These are phyloP conservation scores for Fraxinus velutina DNA, from an alignment of 305 asterid genomes.

Conservation along the genomic window DNA sequence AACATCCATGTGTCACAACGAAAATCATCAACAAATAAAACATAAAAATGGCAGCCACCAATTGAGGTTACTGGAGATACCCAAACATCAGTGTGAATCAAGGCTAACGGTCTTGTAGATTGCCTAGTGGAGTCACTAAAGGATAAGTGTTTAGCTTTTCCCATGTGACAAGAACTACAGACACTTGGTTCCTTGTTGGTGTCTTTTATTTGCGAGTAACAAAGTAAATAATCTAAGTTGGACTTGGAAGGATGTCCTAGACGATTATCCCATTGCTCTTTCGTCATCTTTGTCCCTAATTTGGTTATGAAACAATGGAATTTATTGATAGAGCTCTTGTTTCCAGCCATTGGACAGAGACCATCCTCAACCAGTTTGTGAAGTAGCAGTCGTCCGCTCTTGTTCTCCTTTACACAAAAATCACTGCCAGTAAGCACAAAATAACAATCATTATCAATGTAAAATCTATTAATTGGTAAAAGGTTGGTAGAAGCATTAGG, in stretches of 20 bases:
- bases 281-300: neutral
- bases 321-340: constrained; percentile 8
- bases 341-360: neutral
- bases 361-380: neutral
- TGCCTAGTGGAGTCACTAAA: neutral
- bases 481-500: too few species aligned
- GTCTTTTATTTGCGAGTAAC: neutral
- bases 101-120: neutral
- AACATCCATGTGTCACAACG: neutral
- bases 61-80: neutral
- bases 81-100: neutral
- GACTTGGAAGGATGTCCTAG: neutral
- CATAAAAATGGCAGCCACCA: neutral
- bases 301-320: neutral
- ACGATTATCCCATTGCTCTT: neutral
- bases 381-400: neutral
- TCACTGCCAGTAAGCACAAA: neutral
- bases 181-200: neutral
- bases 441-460: neutral
- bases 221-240: neutral
- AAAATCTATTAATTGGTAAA: too few species aligned
- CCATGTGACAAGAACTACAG: neutral
- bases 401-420: constrained; percentile 3
- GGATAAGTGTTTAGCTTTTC: neutral
- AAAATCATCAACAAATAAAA: neutral